Evolutionary conservation across 2,329 filamentous ascomycete genomes (phyloP), one percentile per base, ranked within the genome.

Genomic region (Apiospora hydei): DNA sequence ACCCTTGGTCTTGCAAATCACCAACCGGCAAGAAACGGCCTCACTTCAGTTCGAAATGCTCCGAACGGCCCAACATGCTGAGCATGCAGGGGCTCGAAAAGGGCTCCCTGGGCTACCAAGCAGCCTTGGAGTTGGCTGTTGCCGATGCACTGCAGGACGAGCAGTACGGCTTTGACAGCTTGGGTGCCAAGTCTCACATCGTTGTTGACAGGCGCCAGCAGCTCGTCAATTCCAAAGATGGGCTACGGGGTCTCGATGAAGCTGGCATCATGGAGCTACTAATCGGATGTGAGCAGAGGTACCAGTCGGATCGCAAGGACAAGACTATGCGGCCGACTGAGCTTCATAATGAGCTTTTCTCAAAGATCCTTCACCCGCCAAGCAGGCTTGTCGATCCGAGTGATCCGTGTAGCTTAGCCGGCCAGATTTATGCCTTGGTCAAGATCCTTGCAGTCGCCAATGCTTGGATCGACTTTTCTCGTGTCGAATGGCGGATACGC

Each of bases 391-490:
- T 88, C 73, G 91, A 88, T 81, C 86, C 83, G 77, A 84, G 85
- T 43, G 88, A 92, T 76, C 89, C 88, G 5, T 88, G 89, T 77
- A 89, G 91, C 70, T 83, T 94, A 26, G 87, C 91, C 61, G 90
- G 93, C 47, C 92, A 94, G 78, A 93, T 94, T 71, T 86, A 91
- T 75, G 88, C 90, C 4, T 82, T 94, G 24, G 86, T 94, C 66
- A 90, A 90, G 78, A 88, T 92, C 13, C 85, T 94, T 64, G 88
- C 88, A 0, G 83, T 89, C 10, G 86, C 90, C 70, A 91, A 92
- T 71, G 88, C 93, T 66, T 94, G 92, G 92, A 87, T 92, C 69
- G 92, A 94, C 80, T 92, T 94, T 75, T 92, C 91, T 26, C 86
- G 91, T 44, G 90, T 94, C 8, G 92, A 94, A 78, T 94, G 92